Conservation (phyloP, 2,329 filamentous ascomycete genomes). For the Aspergillus neotritici region DNA sequence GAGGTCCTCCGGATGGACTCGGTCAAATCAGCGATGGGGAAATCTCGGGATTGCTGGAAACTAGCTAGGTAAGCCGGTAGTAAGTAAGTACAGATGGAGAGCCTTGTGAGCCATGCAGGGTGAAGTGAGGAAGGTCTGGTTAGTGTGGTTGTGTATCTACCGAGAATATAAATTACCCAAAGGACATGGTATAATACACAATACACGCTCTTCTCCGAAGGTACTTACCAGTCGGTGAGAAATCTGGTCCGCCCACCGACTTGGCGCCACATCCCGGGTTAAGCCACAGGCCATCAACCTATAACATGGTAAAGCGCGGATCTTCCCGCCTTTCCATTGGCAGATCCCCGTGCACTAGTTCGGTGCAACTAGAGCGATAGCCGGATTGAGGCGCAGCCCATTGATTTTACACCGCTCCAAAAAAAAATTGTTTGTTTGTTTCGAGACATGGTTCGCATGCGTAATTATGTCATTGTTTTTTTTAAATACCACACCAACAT, state of each 20-base stretch:
- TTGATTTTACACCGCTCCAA: slow-evolving; percentile 19
- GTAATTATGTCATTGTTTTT: no score
- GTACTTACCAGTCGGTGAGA: slow-evolving; percentile 15
- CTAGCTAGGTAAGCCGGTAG: no score
- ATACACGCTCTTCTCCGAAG: slow-evolving; percentile 10
- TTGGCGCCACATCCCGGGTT: slow-evolving; percentile 15
- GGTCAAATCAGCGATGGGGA: no score
- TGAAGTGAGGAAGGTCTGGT: no score
- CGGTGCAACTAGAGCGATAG: background rate
- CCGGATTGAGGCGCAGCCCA: slow-evolving; percentile 15
- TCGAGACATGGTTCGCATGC: no score
- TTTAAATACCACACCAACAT: no score
- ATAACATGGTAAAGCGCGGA: slow-evolving; percentile 15
- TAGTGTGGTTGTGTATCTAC: background rate
- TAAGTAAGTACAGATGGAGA: slow-evolving; percentile 2
- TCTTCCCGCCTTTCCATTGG: slow-evolving; percentile 15
- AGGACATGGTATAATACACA: background rate
- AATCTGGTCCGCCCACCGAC: slow-evolving; percentile 2
- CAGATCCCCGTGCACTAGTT: slow-evolving; percentile 10
- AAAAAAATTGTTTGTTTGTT: background rate
- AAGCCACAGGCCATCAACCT: slow-evolving; percentile 16
- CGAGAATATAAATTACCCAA: background rate
- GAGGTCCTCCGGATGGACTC: no score
- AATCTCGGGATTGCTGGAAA: no score
- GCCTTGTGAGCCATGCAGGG: no score